Conservation (phyloP, 2,329 filamentous ascomycete species). For the Blastomyces emzantsi region DNA sequence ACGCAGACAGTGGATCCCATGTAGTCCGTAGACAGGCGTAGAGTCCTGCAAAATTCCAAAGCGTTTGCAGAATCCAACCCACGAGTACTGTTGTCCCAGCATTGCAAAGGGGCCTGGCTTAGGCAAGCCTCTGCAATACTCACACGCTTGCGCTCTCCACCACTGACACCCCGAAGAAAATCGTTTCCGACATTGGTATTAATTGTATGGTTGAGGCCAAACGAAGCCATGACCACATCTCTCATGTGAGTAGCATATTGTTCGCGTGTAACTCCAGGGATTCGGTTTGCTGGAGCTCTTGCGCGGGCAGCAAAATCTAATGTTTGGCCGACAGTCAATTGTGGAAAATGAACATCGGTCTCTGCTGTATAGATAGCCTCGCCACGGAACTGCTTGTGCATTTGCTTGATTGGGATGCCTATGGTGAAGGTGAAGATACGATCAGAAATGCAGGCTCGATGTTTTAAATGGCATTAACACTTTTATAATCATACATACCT, state of each 20-base stretch:
- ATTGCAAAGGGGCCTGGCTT: slow-evolving; percentile 60
- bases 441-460: background rate
- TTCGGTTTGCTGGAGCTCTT: slow-evolving; percentile 70
- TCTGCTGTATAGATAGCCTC: slow-evolving; percentile 82
- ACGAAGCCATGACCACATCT: slow-evolving; percentile 39
- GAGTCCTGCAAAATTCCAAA: slow-evolving; percentile 57
- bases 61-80: slow-evolving; percentile 61
- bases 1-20: slow-evolving; percentile 79
- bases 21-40: slow-evolving; percentile 72
- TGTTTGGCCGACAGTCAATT: slow-evolving; percentile 79
- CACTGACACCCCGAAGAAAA: slow-evolving; percentile 71
- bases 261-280: slow-evolving; percentile 41
- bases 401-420: slow-evolving; percentile 12
- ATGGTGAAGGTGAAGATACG: background rate
- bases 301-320: slow-evolving; percentile 75
- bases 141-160: slow-evolving; percentile 70
- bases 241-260: slow-evolving; percentile 37
- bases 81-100: slow-evolving; percentile 67
- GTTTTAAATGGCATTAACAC: background rate
- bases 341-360: slow-evolving; percentile 78
- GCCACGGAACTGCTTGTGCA: slow-evolving; percentile 57
- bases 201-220: slow-evolving; percentile 54
- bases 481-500: slow-evolving; percentile 21
- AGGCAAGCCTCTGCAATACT: slow-evolving; percentile 78
- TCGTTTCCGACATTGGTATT: slow-evolving; percentile 78